Base-by-base conservation (phyloP, 2,329 filamentous ascomycete species). In the Aspergillus uvarum region DNA sequence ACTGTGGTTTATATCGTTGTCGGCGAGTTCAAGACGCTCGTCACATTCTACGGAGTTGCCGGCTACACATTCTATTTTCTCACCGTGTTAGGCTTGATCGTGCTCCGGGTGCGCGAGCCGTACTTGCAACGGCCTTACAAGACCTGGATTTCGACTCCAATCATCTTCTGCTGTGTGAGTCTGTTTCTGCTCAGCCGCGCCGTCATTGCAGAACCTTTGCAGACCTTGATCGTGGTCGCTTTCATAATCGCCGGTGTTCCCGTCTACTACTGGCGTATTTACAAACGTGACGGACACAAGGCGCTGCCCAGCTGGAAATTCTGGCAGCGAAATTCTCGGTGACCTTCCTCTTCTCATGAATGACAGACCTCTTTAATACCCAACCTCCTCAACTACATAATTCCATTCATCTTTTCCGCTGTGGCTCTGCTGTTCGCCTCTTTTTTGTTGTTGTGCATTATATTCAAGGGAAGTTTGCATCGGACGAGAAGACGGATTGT, bases 61-160 rank as follows among this genome's bases (percentile, higher is more conserved):
- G 93, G 93, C 14, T 99, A 99, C 75, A 91, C 91, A 0, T 99
- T 99, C 74, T 99, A 99, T 79, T 99, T 99, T 76, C 80, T 96
- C 58, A 96, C 94, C 0, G 95, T 99, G 0, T 85, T 99, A 0
- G 95, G 95, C 0, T 83, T 99, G 52, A 97, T 99, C 63, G 85
- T 99, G 55, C 82, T 99, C 63, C 85, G 95, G 31, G 91, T 98
- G 31, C 85, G 85, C 63, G 95, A 99, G 75, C 95, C 95, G 4
- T 82, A 88, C 63, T 83, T 99, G 50, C 92, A 97, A 74, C 81
- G 95, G 26, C 94, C 95, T 0, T 99, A 99, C 77, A 89, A 87
- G 74, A 96, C 93, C 3, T 99, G 94, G 95, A 96, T 99, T 71
- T 89, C 89, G 0, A 99, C 95, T 2, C 95, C 95, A 11, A 94